Evolutionary conservation across 2,329 filamentous ascomycete species (phyloP).

Genomic region (Microdochium paspali): DNA sequence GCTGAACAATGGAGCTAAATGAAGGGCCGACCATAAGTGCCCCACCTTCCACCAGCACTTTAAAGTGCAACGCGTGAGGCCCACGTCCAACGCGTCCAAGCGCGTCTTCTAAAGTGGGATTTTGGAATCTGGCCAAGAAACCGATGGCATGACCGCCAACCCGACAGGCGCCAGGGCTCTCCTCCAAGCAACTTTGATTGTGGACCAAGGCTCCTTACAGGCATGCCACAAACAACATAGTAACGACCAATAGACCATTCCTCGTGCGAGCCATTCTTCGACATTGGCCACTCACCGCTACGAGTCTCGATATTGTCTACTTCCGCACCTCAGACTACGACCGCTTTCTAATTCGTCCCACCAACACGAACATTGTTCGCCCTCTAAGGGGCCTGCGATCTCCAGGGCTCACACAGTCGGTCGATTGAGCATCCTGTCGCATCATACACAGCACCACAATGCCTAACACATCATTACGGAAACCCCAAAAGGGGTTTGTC

Average conservation of each 20-base stretch:
- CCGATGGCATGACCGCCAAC: background rate
- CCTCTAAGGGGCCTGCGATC: no score
- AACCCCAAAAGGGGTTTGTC: conserved; percentile 57
- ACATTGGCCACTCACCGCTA: background rate
- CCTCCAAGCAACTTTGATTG: conserved; percentile 5
- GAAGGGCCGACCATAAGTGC: no score
- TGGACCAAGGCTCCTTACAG: conserved; percentile 1
- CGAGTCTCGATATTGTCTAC: background rate
- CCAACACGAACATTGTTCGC: no score
- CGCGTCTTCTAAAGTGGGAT: background rate
- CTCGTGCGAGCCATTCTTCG: background rate
- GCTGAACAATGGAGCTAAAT: no score
- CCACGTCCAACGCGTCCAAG: background rate
- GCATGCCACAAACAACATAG: background rate
- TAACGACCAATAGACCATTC: background rate
- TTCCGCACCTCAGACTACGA: no score
- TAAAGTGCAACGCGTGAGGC: background rate
- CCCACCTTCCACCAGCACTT: background rate
- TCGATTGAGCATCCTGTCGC: no score
- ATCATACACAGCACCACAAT: conserved; percentile 29
- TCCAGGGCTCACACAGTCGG: no score
- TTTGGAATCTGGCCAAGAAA: background rate
- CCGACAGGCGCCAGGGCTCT: conserved; percentile 1
- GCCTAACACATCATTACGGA: conserved; percentile 50
- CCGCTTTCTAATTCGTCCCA: no score